Evolutionary conservation across 2,329 filamentous ascomycete genomes (phyloP).

Genomic region (Gyromitra esculenta): DNA sequence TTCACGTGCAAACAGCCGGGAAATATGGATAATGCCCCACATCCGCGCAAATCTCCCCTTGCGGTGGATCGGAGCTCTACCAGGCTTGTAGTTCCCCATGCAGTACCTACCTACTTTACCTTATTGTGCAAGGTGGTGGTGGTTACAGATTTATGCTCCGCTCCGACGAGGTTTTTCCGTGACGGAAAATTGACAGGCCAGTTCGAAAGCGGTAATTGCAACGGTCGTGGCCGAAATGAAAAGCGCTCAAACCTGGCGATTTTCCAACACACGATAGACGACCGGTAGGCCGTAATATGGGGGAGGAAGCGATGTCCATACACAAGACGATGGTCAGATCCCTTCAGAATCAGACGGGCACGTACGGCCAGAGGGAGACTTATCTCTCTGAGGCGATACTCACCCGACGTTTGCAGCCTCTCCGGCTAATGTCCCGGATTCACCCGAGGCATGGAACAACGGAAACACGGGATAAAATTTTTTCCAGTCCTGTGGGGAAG

Average conservation of each 20-base stretch:
- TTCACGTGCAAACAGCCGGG: conserved; percentile 44
- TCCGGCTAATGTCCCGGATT: conserved; percentile 46
- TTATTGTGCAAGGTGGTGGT: conserved; percentile 25
- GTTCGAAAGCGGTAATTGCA: conserved; percentile 30
- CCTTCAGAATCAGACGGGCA: conserved; percentile 41
- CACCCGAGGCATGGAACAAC: conserved; percentile 35
- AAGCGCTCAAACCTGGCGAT: conserved; percentile 37
- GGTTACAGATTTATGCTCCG: conserved; percentile 38
- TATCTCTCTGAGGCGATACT: conserved; percentile 33
- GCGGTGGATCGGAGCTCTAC: conserved; percentile 42
- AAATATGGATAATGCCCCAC: conserved; percentile 50
- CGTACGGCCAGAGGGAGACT: conserved; percentile 32
- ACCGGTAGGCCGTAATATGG: conserved; percentile 2
- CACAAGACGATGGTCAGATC: conserved; percentile 45
- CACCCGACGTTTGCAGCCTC: conserved; percentile 30
- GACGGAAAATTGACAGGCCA: conserved; percentile 34
- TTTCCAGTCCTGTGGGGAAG: conserved; percentile 39
- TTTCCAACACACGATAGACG: conserved; percentile 26
- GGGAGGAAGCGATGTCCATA: conserved; percentile 44
- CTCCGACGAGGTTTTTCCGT: conserved; percentile 49
- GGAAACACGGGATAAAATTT: conserved; percentile 41
- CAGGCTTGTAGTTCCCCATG: conserved; percentile 19
- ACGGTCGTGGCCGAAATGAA: conserved; percentile 28
- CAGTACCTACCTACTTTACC: not conserved
- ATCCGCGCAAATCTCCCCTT: conserved; percentile 45